phyloP scores from a whole-genome alignment of 495 filamentous ascomycete genomes.

The Podospora pseudocomata region DNA sequence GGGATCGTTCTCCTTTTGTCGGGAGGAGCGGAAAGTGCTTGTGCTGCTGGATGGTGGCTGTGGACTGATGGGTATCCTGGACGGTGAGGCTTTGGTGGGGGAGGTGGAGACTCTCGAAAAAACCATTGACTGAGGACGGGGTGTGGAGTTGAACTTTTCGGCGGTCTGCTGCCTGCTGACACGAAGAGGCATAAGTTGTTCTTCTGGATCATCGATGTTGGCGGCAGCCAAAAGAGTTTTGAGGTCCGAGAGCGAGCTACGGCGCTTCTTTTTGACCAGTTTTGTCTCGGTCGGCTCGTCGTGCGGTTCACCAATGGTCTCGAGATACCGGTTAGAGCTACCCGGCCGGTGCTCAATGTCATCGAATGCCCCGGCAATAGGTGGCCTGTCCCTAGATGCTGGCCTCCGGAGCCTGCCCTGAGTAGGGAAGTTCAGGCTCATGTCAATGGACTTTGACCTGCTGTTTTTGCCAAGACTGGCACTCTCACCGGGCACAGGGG shows the following conservation, averaged over 20 bases:
- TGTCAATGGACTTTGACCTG: slow-evolving; percentile 80
- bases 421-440: slow-evolving; percentile 49
- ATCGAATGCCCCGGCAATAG: slow-evolving; percentile 60
- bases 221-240: slow-evolving; percentile 55
- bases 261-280: slow-evolving; percentile 67
- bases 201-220: slow-evolving; percentile 39
- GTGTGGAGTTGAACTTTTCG: slow-evolving; percentile 53
- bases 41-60: slow-evolving; percentile 20
- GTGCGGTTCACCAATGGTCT: slow-evolving; percentile 52
- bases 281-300: slow-evolving; percentile 39
- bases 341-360: slow-evolving; percentile 42
- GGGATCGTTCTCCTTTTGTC: slow-evolving; percentile 43
- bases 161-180: slow-evolving; percentile 56
- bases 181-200: slow-evolving; percentile 39
- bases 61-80: slow-evolving; percentile 41
- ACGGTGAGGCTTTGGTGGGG: slow-evolving; percentile 31
- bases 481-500: slow-evolving; percentile 49
- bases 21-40: slow-evolving; percentile 31
- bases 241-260: slow-evolving; percentile 89
- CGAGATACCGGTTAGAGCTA: slow-evolving; percentile 42
- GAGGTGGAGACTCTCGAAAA: neutral
- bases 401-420: slow-evolving; percentile 55
- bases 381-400: slow-evolving; percentile 62
- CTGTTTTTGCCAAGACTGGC: slow-evolving; percentile 58
- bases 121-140: slow-evolving; percentile 29